Evolutionary conservation across 2,329 filamentous ascomycete species (phyloP), one percentile per base, ranked within the genome.

Genomic region (Teratosphaeria gauchensis): DNA sequence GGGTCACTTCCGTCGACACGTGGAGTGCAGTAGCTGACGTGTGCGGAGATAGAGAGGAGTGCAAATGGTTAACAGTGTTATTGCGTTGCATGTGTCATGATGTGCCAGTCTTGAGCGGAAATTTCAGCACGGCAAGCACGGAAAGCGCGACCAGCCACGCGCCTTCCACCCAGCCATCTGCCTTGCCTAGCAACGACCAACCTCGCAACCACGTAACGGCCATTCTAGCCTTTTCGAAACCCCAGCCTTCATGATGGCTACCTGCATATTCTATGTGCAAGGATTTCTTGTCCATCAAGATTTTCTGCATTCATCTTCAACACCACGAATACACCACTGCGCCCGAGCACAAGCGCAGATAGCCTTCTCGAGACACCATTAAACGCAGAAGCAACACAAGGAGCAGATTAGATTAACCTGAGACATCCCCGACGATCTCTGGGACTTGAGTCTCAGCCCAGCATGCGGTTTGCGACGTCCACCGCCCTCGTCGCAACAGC

Each of bases 401-500:
- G 7, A 53, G 28, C 31, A 19, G 12, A 38, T 2, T 33, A n/a
- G 8, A 55, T n/a, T n/a, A 31, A n/a, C 5, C 24, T 31, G 31
- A 19, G 21, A 53, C 24, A n/a, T 7, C 11, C 21, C 28, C 30
- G 42, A n/a, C n/a, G n/a, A 48, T 42, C 32, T n/a, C 8, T 14
- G 16, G 14, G 21, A 53, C n/a, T 33, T 21, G 53, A 53, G 56
- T 52, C 4, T 32, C 33, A 3, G 58, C 48, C 54, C 59, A 58
- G 24, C 5, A 60, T 58, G 59, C 51, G 53, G 8, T 58, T 46
- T 48, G n/a, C 51, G 24, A 53, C 21, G 21, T 53, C 56, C 7
- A 54, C 53, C 55, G 33, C 56, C 33, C 21, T 61, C n/a, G 33
- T 59, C 55, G 63, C 64, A 52, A 62, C 64, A 24, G 60, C 62